Conservation (phyloP, 345 rosid species). For the Linum trigynum region DNA sequence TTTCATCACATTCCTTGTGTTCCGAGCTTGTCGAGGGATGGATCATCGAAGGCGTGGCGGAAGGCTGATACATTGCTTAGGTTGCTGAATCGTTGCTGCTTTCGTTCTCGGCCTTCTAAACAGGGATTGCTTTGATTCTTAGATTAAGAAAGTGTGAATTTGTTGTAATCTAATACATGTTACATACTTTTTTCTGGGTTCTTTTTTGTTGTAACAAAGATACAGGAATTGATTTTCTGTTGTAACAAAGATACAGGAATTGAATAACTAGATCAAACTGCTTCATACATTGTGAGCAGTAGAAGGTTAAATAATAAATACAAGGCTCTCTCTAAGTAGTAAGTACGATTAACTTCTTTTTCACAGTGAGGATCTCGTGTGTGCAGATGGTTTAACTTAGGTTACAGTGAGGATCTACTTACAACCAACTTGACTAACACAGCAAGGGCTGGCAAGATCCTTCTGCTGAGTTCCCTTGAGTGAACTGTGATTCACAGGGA, state of each 20-base stretch:
- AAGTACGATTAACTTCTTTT: neutral
- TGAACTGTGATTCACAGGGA: conserved; percentile 49
- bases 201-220: conserved; percentile 12
- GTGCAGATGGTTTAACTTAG: conserved; percentile 38
- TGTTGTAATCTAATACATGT: conserved; percentile 5
- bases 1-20: conserved; percentile 68
- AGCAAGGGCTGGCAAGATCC: neutral
- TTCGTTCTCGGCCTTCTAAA: conserved; percentile 34
- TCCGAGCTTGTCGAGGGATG: conserved; percentile 43
- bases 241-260: no score
- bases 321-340: conserved; percentile 10
- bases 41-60: conserved; percentile 51
- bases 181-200: conserved; percentile 10
- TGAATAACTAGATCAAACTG: neutral
- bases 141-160: conserved; percentile 17
- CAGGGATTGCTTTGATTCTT: neutral
- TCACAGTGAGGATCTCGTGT: conserved; percentile 3
- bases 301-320: conserved; percentile 12
- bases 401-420: no score
- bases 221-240: neutral
- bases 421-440: conserved; percentile 2
- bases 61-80: conserved; percentile 58
- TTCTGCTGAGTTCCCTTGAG: conserved; percentile 10
- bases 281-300: neutral
- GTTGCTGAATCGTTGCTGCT: conserved; percentile 51